phyloP scores from a whole-genome alignment of 805 yeast genomes.

The Nakazawaea peltata region DNA sequence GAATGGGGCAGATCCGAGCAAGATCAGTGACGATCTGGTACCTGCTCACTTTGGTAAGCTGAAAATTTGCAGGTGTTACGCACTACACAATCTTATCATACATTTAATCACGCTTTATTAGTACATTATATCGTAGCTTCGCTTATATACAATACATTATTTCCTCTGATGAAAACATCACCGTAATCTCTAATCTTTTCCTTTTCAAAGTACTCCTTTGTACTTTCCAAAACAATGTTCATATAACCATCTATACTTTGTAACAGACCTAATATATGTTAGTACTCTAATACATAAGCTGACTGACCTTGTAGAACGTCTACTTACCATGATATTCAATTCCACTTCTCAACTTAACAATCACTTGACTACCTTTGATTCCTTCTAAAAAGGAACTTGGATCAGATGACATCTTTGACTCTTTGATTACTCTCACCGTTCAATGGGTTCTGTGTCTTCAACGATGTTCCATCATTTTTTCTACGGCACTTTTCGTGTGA shows the following conservation, averaged over 20 bases:
- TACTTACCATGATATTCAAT: constrained; percentile 65
- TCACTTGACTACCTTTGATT: constrained; percentile 71
- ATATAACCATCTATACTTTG: constrained; percentile 95
- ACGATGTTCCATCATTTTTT: too few relatives aligned
- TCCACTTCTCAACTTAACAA: constrained; percentile 82
- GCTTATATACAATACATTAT: constrained; percentile 41
- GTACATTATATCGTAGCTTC: not conserved
- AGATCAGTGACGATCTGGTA: too few relatives aligned
- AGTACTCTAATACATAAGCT: not conserved
- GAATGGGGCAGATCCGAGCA: too few relatives aligned
- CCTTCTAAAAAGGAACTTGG: constrained; percentile 77
- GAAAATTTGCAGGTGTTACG: too few relatives aligned
- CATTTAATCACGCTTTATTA: too few relatives aligned
- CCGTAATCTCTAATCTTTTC: constrained; percentile 47
- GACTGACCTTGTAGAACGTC: not conserved
- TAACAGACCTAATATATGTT: constrained; percentile 30
- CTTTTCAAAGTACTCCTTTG: constrained; percentile 55
- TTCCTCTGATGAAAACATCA: constrained; percentile 83
- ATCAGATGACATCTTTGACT: constrained; percentile 28
- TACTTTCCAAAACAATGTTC: constrained; percentile 82
- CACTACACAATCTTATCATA: too few relatives aligned
- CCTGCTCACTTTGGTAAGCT: too few relatives aligned
- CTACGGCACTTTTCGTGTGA: not conserved
- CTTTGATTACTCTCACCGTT: not conserved
- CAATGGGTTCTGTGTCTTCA: too few relatives aligned